These are phyloP conservation scores for Marasmius tenuissimus DNA, from an alignment of 1,284 basidiomycete genomes.

Conservation along the genomic window DNA sequence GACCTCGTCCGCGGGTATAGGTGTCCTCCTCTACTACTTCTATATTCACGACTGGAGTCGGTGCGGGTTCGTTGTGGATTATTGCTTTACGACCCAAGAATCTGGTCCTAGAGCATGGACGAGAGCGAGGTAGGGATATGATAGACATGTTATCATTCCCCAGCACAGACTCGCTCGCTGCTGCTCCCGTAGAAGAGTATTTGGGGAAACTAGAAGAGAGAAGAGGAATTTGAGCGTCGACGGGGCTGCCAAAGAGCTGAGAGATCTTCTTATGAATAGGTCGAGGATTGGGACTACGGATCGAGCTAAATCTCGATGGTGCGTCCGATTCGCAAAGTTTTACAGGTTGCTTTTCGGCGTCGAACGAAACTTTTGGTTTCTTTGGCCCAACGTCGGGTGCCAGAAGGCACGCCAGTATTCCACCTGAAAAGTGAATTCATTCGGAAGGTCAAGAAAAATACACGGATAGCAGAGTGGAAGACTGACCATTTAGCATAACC, in stretches of 20 bases:
- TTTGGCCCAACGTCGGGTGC: constrained; percentile 88
- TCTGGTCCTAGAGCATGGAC: no score
- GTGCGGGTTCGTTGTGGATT: no score
- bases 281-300: not conserved
- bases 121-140: no score
- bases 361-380: constrained; percentile 17
- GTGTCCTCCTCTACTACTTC: no score
- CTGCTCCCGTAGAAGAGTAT: no score
- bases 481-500: constrained; percentile 67
- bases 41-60: no score
- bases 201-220: no score
- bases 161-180: no score
- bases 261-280: not conserved
- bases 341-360: not conserved
- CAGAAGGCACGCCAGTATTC: constrained; percentile 86
- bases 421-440: constrained; percentile 47
- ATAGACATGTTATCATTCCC: no score
- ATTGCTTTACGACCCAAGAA: no score
- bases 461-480: constrained; percentile 5
- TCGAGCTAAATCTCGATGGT: not conserved
- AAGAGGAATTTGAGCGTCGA: not conserved
- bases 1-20: no score
- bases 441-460: not conserved
- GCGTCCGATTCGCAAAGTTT: not conserved
- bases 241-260: not conserved